A percentile compares a stretch with the other conserved stretches of the same genome.
These are phyloP conservation scores for Lactarius sanguifluus DNA, from an alignment of 768 basidiomycete species.

Conservation along the genomic window DNA sequence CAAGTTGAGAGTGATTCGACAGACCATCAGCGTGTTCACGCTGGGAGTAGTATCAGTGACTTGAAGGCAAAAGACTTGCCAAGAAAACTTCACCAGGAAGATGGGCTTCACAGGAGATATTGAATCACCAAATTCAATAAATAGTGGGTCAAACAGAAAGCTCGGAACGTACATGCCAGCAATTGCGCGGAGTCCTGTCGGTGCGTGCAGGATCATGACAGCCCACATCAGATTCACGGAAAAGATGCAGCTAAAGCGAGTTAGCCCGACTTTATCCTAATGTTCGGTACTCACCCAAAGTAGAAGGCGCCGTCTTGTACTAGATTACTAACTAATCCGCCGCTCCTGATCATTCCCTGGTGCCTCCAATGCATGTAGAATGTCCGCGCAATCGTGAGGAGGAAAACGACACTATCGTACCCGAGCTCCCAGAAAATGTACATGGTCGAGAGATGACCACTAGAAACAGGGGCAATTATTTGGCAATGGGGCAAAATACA, in stretches of 20 bases:
- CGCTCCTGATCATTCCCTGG: background rate
- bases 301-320: conserved; percentile 27
- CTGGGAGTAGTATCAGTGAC: conserved; percentile 7
- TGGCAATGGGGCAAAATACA: background rate
- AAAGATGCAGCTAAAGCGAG: conserved; percentile 23
- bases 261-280: background rate
- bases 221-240: conserved; percentile 29
- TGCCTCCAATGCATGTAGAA: conserved; percentile 25
- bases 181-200: conserved; percentile 29
- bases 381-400: conserved; percentile 28
- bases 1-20: conserved; percentile 29
- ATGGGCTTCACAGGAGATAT: conserved; percentile 17
- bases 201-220: conserved; percentile 28
- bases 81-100: conserved; percentile 20
- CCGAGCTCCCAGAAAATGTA: conserved; percentile 29
- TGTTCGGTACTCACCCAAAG: conserved; percentile 22
- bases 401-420: conserved; percentile 26
- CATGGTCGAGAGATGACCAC: conserved; percentile 23
- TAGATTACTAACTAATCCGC: conserved; percentile 12
- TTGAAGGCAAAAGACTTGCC: too few relatives aligned
- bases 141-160: background rate
- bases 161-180: conserved; percentile 23
- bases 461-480: background rate
- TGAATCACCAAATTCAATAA: background rate
- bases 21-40: conserved; percentile 27